These are phyloP conservation scores for Dipodascus geniculatus DNA, from an alignment of 805 yeast genomes.

Conservation along the genomic window DNA sequence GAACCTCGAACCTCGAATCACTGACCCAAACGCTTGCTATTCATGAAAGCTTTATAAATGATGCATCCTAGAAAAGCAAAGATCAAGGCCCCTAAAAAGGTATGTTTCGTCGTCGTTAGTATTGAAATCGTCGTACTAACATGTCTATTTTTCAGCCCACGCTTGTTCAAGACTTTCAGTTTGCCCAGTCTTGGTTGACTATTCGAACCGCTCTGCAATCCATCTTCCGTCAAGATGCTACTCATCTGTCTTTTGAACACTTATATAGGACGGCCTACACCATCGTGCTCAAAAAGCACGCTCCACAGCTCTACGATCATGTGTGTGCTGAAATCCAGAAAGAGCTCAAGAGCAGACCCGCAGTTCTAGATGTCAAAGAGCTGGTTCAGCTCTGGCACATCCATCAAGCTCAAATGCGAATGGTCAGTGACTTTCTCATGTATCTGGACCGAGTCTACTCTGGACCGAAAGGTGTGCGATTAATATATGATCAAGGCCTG, in stretches of 20 bases:
- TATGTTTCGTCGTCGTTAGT: constrained; percentile 6
- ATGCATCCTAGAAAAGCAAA: constrained; percentile 12
- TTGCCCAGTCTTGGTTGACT: constrained; percentile 54
- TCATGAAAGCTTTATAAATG: background rate
- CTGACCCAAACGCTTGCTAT: background rate
- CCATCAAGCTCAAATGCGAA: constrained; percentile 58
- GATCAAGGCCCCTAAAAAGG: constrained; percentile 18
- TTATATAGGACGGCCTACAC: constrained; percentile 71
- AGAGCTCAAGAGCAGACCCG: constrained; percentile 8
- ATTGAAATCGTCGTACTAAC: background rate
- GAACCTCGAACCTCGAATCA: background rate
- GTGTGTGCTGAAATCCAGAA: constrained; percentile 36
- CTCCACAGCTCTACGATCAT: constrained; percentile 51
- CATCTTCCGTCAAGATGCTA: constrained; percentile 62
- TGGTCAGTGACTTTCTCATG: constrained; percentile 76
- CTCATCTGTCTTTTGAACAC: constrained; percentile 68
- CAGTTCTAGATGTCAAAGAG: constrained; percentile 5
- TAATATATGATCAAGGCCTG: constrained; percentile 65
- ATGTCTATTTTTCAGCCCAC: constrained; percentile 1
- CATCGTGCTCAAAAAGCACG: constrained; percentile 58
- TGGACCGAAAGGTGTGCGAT: constrained; percentile 47
- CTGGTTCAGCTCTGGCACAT: constrained; percentile 48
- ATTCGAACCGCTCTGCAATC: constrained; percentile 57
- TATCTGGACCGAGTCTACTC: constrained; percentile 80
- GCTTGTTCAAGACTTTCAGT: constrained; percentile 30